Percentiles rank a stretch among this genome's conserved stretches.
phyloP scores from a whole-genome alignment of 345 rosid species.

The Camelina neglecta region DNA sequence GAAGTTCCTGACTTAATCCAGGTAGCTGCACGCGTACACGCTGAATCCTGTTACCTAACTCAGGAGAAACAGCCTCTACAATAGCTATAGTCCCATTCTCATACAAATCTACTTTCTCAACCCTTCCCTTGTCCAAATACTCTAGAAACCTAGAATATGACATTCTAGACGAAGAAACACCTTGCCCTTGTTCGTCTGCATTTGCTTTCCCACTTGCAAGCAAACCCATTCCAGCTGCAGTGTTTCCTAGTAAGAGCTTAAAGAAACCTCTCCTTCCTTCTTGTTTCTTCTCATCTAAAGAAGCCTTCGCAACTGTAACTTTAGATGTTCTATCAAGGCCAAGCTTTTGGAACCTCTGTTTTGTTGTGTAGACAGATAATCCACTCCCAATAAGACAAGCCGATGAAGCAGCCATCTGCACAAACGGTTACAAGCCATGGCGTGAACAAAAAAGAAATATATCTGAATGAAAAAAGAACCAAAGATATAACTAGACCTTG shows the following conservation, averaged over 20 bases:
- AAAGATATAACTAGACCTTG: not conserved
- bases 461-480: conserved; percentile 25
- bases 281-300: conserved; percentile 54
- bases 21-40: conserved; percentile 96
- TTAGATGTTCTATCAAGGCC: conserved; percentile 49
- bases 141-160: conserved; percentile 94
- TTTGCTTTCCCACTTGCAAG: conserved; percentile 67
- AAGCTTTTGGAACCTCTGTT: conserved; percentile 44
- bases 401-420: conserved; percentile 72
- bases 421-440: not conserved
- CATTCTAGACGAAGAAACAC: conserved; percentile 97
- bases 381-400: conserved; percentile 67
- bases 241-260: conserved; percentile 66
- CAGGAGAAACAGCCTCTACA: conserved; percentile 95
- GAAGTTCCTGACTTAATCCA: conserved; percentile 92
- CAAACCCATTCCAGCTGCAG: conserved; percentile 59
- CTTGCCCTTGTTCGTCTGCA: conserved; percentile 92
- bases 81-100: conserved; percentile 98
- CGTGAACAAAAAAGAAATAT: not conserved
- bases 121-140: conserved; percentile 90
- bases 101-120: conserved; percentile 82
- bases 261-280: conserved; percentile 79
- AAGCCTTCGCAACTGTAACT: conserved; percentile 54
- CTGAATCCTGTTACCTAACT: conserved; percentile 89
- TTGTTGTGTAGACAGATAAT: conserved; percentile 47